Base-by-base conservation (phyloP, 2,329 filamentous ascomycete genomes). In the Hysterium pulicare region DNA sequence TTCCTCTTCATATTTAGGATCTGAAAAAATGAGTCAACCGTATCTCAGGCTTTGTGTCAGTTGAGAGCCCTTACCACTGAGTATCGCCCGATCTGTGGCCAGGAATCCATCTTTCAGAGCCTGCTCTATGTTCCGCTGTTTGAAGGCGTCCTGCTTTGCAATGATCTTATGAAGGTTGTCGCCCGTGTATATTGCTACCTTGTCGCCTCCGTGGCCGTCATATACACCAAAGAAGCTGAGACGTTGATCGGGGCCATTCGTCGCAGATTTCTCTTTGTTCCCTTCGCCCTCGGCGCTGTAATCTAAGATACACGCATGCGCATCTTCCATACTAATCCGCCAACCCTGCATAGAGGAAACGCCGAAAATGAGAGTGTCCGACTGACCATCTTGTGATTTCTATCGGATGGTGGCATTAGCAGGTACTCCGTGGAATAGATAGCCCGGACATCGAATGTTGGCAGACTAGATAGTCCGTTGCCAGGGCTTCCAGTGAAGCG, bases 251-350 rank as follows among this genome's bases (percentile, higher is more conserved):
- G 84, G 78, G 39, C 81, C 76, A 42, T 82, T 81, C 57, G 84
- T 57, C 51, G 55, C 60, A 56, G 73, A 10, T 30, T 23, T 70
- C 51, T 72, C 69, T 35, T 78, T 74, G 49, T 75, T 71, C 46
- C 62, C 66, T 26, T 71, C 70, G 57, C 72, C 72, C 48, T 76
- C 73, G 47, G 82, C 75, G 61, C 93, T 81, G 55, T 97, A 82
- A 70, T 97, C 88, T 66, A 98, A 86, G 40, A 97, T 75, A 42
- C 87, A 81, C 48, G 87, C 88, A 73, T 98, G 93, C 51, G 93
- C 84, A 68, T 98, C 93, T 71, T 98, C 93, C 93, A 98, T 98
- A 76, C 88, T 95, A 74, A 98, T 97, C 74, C 93, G 87, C 93
- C 93, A 98, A 76, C 93, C 93, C 73, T 98, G 93, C 93, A 98